Percentiles rank a stretch among this genome's conserved stretches.
phyloP scores from a whole-genome alignment of 1,284 basidiomycete species.

The Ganoderma resinaceum region DNA sequence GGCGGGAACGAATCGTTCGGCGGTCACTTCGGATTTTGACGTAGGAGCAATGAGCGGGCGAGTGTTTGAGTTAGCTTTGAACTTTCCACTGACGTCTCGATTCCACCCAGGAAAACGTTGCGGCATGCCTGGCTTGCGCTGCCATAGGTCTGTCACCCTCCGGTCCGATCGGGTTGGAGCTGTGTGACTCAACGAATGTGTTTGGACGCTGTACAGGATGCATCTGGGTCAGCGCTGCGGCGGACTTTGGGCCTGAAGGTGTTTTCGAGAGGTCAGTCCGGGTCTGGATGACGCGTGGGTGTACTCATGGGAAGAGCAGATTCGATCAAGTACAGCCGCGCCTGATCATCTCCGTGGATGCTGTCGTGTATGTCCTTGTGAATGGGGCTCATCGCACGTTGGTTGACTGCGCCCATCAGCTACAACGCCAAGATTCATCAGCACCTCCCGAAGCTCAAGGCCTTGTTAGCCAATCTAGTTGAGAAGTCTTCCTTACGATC shows the following conservation, averaged over 20 bases:
- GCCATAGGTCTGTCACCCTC: constrained; percentile 57
- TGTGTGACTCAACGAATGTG: background rate
- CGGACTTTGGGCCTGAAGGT: constrained; percentile 87
- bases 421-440: constrained; percentile 77
- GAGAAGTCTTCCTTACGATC: constrained; percentile 47
- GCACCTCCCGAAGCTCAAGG: constrained; percentile 71
- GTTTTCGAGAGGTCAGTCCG: constrained; percentile 74
- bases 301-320: constrained; percentile 40
- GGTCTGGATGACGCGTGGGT: constrained; percentile 1
- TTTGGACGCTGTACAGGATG: constrained; percentile 44
- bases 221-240: constrained; percentile 88
- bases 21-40: constrained; percentile 9
- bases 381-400: background rate
- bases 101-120: constrained; percentile 66
- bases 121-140: constrained; percentile 77
- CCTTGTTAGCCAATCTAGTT: constrained; percentile 59
- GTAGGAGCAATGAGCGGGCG: background rate
- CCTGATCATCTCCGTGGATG: constrained; percentile 77
- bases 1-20: constrained; percentile 9
- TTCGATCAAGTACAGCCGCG: constrained; percentile 80
- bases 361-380: constrained; percentile 60
- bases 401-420: constrained; percentile 41
- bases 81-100: constrained; percentile 9
- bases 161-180: background rate
- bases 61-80: background rate